A percentile compares a stretch with the other conserved stretches of the same genome.
Evolutionary conservation across 2,329 filamentous ascomycete genomes (phyloP).

Genomic region (Aspergillus sojae): DNA sequence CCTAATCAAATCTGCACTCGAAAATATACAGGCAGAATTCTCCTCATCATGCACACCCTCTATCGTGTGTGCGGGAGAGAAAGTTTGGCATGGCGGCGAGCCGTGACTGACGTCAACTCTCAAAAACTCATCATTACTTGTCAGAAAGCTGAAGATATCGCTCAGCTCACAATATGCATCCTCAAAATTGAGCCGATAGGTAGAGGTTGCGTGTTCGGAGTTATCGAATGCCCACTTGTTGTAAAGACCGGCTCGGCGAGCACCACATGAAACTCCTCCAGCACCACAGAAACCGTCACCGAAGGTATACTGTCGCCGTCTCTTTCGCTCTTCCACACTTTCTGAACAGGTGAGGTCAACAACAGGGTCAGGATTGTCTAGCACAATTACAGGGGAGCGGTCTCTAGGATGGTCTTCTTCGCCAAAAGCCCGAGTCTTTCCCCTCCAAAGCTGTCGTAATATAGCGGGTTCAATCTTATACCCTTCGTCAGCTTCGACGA

Average conservation of each 20-base stretch:
- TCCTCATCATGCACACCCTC: constrained; percentile 61
- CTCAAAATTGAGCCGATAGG: constrained; percentile 63
- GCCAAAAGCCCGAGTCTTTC: constrained; percentile 34
- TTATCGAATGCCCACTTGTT: constrained; percentile 68
- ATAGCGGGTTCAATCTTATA: constrained; percentile 12
- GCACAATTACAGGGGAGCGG: constrained; percentile 2
- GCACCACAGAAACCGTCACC: constrained; percentile 73
- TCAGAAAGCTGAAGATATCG: constrained; percentile 51
- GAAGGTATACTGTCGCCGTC: constrained; percentile 59
- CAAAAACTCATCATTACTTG: constrained; percentile 32
- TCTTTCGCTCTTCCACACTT: constrained; percentile 23
- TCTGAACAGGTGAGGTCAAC: neutral
- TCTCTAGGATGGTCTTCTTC: constrained; percentile 9
- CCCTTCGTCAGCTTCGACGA: constrained; percentile 33
- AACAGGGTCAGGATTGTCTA: constrained; percentile 17
- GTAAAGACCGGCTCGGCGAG: constrained; percentile 56
- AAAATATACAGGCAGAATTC: constrained; percentile 63
- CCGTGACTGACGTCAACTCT: constrained; percentile 71
- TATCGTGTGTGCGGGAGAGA: constrained; percentile 71
- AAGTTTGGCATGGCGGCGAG: constrained; percentile 77
- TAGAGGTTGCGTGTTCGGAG: constrained; percentile 57
- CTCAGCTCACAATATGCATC: constrained; percentile 35
- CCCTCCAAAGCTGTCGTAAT: constrained; percentile 39
- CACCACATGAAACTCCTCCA: constrained; percentile 21
- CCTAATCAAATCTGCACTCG: constrained; percentile 56